These are phyloP conservation scores for Apophysomyces sp. DNA, from an alignment of 371 early-diverging fungal genomes.

Conservation along the genomic window DNA sequence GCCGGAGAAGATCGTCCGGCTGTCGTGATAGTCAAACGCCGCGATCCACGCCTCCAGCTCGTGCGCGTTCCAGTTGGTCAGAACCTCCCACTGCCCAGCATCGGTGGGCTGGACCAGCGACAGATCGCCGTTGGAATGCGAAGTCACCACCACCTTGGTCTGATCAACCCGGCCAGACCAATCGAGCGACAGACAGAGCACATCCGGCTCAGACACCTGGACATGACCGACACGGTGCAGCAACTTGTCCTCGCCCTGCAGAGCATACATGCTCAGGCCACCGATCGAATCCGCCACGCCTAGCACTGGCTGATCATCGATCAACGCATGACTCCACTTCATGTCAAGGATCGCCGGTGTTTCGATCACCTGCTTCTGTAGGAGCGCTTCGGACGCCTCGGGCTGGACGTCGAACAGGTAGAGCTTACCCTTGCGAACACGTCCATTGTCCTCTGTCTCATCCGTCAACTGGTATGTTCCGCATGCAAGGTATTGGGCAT, in stretches of 20 bases:
- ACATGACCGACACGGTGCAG: conserved; percentile 3
- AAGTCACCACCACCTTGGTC: conserved; percentile 45
- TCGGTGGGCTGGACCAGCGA: conserved; percentile 41
- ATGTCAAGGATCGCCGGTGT: conserved; percentile 81
- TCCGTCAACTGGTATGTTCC: conserved; percentile 81
- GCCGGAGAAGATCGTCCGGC: conserved; percentile 65
- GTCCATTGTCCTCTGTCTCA: conserved; percentile 28
- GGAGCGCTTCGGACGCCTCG: conserved; percentile 1
- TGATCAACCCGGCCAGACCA: conserved; percentile 76
- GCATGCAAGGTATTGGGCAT: conserved; percentile 56
- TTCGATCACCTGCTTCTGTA: conserved; percentile 52
- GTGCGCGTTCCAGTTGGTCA: conserved; percentile 73
- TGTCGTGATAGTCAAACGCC: conserved; percentile 78
- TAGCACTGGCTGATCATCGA: conserved; percentile 44
- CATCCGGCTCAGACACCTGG: conserved; percentile 43
- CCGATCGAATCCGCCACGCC: conserved; percentile 68
- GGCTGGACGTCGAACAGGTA: conserved; percentile 27
- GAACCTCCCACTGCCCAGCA: conserved; percentile 28
- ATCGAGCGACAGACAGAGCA: conserved; percentile 86
- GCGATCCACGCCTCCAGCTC: conserved; percentile 93
- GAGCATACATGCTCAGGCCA: conserved; percentile 50
- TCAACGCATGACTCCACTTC: conserved; percentile 72
- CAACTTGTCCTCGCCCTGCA: conserved; percentile 16
- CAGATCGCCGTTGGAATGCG: conserved; percentile 71
- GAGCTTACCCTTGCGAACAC: conserved; percentile 39